phyloP scores from a whole-genome alignment of 164 flowering plant genomes.

The Tetracentron sinense region DNA sequence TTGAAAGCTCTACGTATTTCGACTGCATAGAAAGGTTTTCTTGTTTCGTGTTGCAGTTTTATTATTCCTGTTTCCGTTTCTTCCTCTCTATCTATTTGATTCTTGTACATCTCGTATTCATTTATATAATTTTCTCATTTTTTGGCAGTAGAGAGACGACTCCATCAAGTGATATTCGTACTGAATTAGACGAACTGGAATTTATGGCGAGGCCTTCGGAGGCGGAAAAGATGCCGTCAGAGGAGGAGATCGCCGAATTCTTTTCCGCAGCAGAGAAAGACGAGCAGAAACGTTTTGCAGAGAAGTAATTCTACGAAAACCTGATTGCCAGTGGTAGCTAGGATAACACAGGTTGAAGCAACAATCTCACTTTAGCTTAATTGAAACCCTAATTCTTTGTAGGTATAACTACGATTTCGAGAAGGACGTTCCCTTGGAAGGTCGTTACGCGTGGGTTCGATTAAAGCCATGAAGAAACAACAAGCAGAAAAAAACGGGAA shows the following conservation, averaged over 20 bases:
- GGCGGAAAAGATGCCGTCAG: conserved; percentile 40
- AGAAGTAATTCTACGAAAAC: conserved; percentile 36
- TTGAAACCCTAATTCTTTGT: conserved; percentile 5
- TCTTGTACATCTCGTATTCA: background rate
- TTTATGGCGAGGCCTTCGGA: conserved; percentile 19
- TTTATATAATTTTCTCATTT: background rate
- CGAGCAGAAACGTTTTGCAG: conserved; percentile 33
- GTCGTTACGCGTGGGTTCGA: conserved; percentile 62
- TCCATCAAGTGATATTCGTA: conserved; percentile 22
- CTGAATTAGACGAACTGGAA: conserved; percentile 27
- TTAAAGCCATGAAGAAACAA: conserved; percentile 28
- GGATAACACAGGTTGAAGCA: background rate
- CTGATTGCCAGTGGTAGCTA: background rate
- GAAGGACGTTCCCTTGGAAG: conserved; percentile 56
- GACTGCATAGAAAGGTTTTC: conserved; percentile 32
- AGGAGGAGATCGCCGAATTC: conserved; percentile 53
- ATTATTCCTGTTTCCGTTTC: too few species aligned
- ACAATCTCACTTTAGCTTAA: conserved; percentile 5
- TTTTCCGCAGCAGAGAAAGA: conserved; percentile 45
- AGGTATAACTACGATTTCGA: conserved; percentile 66
- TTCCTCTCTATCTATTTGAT: background rate
- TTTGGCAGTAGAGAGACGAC: conserved; percentile 36
- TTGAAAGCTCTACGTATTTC: conserved; percentile 21
- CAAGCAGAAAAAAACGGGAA: background rate
- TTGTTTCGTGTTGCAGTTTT: too few species aligned